phyloP scores from a whole-genome alignment of 768 basidiomycete genomes.

The Xanthoconium purpureum region DNA sequence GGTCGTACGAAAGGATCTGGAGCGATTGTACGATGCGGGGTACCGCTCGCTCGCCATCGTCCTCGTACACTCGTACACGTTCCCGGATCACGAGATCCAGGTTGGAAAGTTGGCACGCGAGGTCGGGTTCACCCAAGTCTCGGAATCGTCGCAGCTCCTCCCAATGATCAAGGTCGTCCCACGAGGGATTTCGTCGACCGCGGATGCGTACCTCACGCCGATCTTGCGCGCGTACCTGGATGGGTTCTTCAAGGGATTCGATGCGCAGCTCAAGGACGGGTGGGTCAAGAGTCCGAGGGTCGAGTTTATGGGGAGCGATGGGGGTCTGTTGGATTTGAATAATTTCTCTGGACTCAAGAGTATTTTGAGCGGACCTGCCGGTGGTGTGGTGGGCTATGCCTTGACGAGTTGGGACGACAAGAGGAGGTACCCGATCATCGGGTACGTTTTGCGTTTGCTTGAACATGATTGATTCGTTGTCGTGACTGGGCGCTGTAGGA shows the following conservation, averaged over 20 bases:
- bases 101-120: conserved; percentile 71
- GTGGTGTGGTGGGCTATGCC: conserved; percentile 94
- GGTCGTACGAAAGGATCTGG: conserved; percentile 56
- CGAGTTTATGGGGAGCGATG: conserved; percentile 96
- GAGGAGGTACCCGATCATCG: conserved; percentile 73
- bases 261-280: conserved; percentile 65
- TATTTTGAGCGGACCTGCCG: conserved; percentile 90
- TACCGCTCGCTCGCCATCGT: conserved; percentile 88
- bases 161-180: conserved; percentile 97
- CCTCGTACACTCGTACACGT: conserved; percentile 90
- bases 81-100: conserved; percentile 76
- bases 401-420: conserved; percentile 82
- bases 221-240: conserved; percentile 81
- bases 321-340: conserved; percentile 71
- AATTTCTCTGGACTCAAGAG: conserved; percentile 94
- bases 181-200: conserved; percentile 87
- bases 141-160: conserved; percentile 80
- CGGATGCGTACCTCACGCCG: conserved; percentile 94
- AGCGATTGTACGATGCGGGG: conserved; percentile 72
- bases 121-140: conserved; percentile 88
- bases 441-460: conserved; percentile 44
- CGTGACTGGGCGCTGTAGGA: conserved; percentile 36
- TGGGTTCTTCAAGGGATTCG: conserved; percentile 89
- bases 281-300: conserved; percentile 62
- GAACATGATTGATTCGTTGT: background rate